Base-by-base conservation (phyloP, 805 yeast genomes). In the Danielozyma ontarioensis region DNA sequence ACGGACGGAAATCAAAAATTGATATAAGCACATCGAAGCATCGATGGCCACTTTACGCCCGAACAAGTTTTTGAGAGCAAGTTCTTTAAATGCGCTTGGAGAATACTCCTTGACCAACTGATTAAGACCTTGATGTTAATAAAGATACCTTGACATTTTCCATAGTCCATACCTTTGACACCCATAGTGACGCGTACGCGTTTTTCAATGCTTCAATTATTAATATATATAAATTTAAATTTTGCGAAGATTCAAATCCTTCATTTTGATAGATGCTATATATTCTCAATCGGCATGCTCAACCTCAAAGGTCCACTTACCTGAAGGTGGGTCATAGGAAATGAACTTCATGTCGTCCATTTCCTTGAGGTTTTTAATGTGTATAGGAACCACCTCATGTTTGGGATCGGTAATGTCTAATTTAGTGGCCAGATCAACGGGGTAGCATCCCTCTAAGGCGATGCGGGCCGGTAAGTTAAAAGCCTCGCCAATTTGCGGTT, bases 41-140 rank as follows among this genome's bases (percentile, higher is more conserved):
- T 84, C 90, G 39, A 93, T 89, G 39, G 98, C 98, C n/a, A 93
- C 95, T 64, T 93, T 93, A 28, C 97, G 69, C 1, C 98, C 98
- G 50, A 85, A 83, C 29, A 88, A 74, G 12, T 83, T 70, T 60
- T 90, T 90, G 66, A 90, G 81, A 44, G 87, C 96, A 36, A 76
- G 74, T 35, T 78, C 76, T 42, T 76, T 76, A 42, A 86, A 76
- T 1, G 97, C 88, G 12, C 63, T 58, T 1, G 97, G 96, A 1
- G 96, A 95, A 55, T 90, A 81, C 53, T 93, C 98, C 27, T 87
- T 74, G 21, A 93, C 77, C 28, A 94, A 72, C 37, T 87, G 87
- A 50, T 83, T 88, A 28, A 93, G 72, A 10, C 98, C 96, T n/a
- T 75, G 15, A 29, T 13, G n/a, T 22, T 15, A 12, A 47, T 53